A percentile compares a stretch with the other conserved stretches of the same genome.
Conservation (phyloP, 164 flowering plant genomes). For the Nymphaea colorata region DNA sequence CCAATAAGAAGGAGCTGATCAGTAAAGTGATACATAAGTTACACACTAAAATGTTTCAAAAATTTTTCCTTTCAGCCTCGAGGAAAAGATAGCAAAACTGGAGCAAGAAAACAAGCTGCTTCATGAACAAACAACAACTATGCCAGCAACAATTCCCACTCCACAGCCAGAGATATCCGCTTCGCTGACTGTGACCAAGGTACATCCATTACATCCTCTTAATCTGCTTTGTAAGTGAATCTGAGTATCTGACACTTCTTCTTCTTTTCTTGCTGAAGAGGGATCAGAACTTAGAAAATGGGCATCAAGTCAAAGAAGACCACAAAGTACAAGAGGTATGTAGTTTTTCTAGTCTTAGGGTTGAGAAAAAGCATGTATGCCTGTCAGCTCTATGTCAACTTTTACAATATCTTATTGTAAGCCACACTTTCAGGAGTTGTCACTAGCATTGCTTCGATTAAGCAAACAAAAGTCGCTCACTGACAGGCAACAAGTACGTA, state of each 20-base stretch:
- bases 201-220: neutral
- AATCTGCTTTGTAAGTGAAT: neutral
- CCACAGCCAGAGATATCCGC: slow-evolving; percentile 16
- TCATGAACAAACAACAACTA: slow-evolving; percentile 23
- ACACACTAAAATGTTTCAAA: neutral
- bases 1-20: neutral
- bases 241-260: neutral
- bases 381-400: neutral
- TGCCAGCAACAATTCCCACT: slow-evolving; percentile 23
- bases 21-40: neutral
- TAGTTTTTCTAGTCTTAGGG: neutral
- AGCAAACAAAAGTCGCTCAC: slow-evolving; percentile 63
- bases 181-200: slow-evolving; percentile 20
- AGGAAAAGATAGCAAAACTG: slow-evolving; percentile 32
- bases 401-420: neutral
- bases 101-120: slow-evolving; percentile 63
- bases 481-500: slow-evolving; percentile 61
- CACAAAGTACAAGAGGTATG: slow-evolving; percentile 24
- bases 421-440: slow-evolving; percentile 29
- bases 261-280: neutral
- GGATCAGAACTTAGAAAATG: slow-evolving; percentile 40
- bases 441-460: slow-evolving; percentile 16
- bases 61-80: slow-evolving; percentile 27
- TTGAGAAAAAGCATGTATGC: neutral
- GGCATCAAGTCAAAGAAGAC: slow-evolving; percentile 28